Evolutionary conservation across 148 eudicot genomes (phyloP).

Genomic region (Fagopyrum esculentum): DNA sequence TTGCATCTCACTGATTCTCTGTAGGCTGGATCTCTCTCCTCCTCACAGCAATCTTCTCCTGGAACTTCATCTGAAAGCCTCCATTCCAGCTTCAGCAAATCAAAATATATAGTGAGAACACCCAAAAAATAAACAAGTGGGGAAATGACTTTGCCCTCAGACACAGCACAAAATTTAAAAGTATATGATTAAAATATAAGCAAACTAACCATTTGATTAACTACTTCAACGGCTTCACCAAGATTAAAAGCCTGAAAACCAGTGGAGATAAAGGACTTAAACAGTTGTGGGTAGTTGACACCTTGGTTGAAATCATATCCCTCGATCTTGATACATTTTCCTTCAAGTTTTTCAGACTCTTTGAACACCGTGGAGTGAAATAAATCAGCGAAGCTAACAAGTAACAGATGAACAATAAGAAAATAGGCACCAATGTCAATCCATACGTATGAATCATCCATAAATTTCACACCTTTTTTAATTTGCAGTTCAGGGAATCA

Average conservation of each 20-base stretch:
- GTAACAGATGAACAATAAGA: too few species aligned
- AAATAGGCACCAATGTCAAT: too few species aligned
- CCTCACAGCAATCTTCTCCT: constrained; percentile 63
- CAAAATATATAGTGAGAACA: constrained; percentile 14
- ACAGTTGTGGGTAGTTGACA: constrained; percentile 45
- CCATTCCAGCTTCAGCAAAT: constrained; percentile 73
- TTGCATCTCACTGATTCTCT: constrained; percentile 75
- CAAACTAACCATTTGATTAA: constrained; percentile 72
- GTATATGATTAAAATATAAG: not conserved
- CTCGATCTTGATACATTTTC: constrained; percentile 53
- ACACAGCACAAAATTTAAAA: not conserved
- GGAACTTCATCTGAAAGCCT: constrained; percentile 62
- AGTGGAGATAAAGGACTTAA: constrained; percentile 56
- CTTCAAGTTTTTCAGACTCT: constrained; percentile 69
- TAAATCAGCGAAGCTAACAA: too few species aligned
- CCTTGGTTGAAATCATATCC: constrained; percentile 90
- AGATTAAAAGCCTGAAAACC: constrained; percentile 96
- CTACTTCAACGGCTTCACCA: constrained; percentile 82
- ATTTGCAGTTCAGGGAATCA: too few species aligned
- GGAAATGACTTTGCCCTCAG: not conserved
- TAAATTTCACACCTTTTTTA: too few species aligned
- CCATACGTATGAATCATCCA: too few species aligned
- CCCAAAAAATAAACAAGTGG: not conserved
- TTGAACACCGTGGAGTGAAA: constrained; percentile 51
- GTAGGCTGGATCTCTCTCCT: constrained; percentile 47